Evolutionary conservation across 2,329 filamentous ascomycete genomes (phyloP), one percentile per base, ranked within the genome.

Genomic region (Aspergillus fumigatus): DNA sequence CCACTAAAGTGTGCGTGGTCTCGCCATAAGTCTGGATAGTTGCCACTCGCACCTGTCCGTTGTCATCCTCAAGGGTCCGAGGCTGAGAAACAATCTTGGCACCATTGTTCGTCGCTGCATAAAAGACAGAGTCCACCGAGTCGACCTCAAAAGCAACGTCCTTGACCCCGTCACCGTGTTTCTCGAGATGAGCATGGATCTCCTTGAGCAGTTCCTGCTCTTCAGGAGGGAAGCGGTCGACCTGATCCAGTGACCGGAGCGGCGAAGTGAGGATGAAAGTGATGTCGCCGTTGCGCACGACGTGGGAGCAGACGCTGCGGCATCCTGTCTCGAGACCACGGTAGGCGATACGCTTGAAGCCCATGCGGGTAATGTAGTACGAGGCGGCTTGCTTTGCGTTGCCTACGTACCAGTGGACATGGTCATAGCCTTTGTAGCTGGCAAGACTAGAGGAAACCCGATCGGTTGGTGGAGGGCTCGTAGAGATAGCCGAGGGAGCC

Each of bases 101-200:
- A 3, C 76, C 76, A 54, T 77, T 77, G 51, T 63, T 77, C 14
- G 96, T 81, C 19, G 93, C 93, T 56, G 84, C 84, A 55, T 78
- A 71, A 74, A 91, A 97, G 4, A 97, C 89, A 48, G 84, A 88
- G 56, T 88, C 84, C 40, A 96, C 90, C 67, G 90, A 85, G 75
- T 97, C 92, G 11, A 97, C 93, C 73, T 96, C 91, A 71, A 97
- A 97, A 10, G 92, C 89, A 35, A 97, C 92, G 68, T 97, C 93
- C 77, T 95, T 96, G 53, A 97, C 92, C 11, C 88, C 93, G 74
- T 97, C 93, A 25, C 93, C 92, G 69, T 97, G 93, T 59, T 85
- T 84, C 76, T 92, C 89, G 41, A 95, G 83, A 73, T 97, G 92
- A 17, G 80, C 81, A 71, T 96, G 87, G 60, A 97, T 91, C 65